phyloP scores from a whole-genome alignment of 139 green algal species.

The Pycnococcus provasolii region DNA sequence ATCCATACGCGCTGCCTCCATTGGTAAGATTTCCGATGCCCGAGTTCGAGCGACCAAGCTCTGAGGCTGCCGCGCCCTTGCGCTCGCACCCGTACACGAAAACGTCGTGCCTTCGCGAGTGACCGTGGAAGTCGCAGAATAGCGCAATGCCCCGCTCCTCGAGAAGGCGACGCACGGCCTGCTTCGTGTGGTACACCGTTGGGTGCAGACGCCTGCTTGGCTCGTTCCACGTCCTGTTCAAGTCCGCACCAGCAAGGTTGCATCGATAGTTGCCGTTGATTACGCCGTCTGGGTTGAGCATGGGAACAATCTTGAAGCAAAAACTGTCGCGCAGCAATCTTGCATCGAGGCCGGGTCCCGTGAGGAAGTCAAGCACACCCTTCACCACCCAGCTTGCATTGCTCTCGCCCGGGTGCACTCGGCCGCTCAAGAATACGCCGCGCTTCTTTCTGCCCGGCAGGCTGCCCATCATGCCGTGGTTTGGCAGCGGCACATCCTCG shows the following conservation, averaged over 20 bases:
- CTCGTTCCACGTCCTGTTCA: slow-evolving; percentile 57
- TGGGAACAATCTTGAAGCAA: slow-evolving; percentile 65
- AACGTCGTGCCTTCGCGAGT: slow-evolving; percentile 48
- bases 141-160: slow-evolving; percentile 50
- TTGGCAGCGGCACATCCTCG: no score
- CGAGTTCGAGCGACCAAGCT: neutral
- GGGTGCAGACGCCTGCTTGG: slow-evolving; percentile 48
- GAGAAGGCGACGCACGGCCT: slow-evolving; percentile 37
- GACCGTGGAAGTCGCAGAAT: slow-evolving; percentile 64
- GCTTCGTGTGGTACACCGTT: slow-evolving; percentile 48
- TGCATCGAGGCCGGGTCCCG: slow-evolving; percentile 36
- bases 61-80: slow-evolving; percentile 18
- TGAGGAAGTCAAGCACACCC: slow-evolving; percentile 52
- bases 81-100: slow-evolving; percentile 67
- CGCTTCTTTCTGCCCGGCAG: no score
- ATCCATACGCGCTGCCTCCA: neutral
- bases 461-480: no score
- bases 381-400: slow-evolving; percentile 70
- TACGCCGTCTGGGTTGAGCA: slow-evolving; percentile 66
- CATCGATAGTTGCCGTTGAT: slow-evolving; percentile 55
- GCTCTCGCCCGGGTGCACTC: slow-evolving; percentile 65
- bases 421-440: slow-evolving; percentile 36
- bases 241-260: slow-evolving; percentile 56
- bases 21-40: neutral
- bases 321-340: slow-evolving; percentile 42